phyloP scores from a whole-genome alignment of 1,139 yeast genomes.

The Hansenula anomala region DNA sequence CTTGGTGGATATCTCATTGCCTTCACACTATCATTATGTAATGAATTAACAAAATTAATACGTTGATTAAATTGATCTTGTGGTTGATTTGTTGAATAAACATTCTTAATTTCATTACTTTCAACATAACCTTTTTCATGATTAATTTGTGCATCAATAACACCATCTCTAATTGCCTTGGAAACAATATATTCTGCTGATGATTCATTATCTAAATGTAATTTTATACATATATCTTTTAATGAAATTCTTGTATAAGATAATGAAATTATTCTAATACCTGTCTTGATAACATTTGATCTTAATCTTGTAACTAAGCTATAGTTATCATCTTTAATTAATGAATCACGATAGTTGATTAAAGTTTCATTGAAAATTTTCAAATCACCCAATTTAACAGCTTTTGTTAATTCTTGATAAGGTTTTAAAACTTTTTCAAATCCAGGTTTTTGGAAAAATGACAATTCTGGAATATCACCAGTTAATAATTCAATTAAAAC shows the following conservation, averaged over 20 bases:
- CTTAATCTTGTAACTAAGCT: slow-evolving; percentile 85
- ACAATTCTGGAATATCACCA: slow-evolving; percentile 96
- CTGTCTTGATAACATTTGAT: slow-evolving; percentile 97
- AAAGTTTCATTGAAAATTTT: slow-evolving; percentile 75
- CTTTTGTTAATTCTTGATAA: slow-evolving; percentile 82
- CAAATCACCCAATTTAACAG: slow-evolving; percentile 90
- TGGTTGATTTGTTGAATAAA: slow-evolving; percentile 85
- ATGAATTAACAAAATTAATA: slow-evolving; percentile 83
- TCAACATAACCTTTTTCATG: slow-evolving; percentile 92
- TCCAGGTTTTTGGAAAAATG: slow-evolving; percentile 64
- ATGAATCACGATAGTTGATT: slow-evolving; percentile 52
- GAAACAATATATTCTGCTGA: slow-evolving; percentile 96
- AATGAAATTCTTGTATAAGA: slow-evolving; percentile 89
- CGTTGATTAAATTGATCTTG: slow-evolving; percentile 89
- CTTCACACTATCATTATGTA: slow-evolving; percentile 90
- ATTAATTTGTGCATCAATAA: slow-evolving; percentile 90
- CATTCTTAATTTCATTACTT: slow-evolving; percentile 79
- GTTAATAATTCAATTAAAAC: slow-evolving; percentile 86
- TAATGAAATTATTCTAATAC: slow-evolving; percentile 88
- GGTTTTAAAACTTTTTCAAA: slow-evolving; percentile 65
- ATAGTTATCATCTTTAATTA: slow-evolving; percentile 76
- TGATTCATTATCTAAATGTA: slow-evolving; percentile 90
- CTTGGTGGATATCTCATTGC: slow-evolving; percentile 85
- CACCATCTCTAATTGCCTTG: slow-evolving; percentile 96
- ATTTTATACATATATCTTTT: slow-evolving; percentile 84